A percentile compares a stretch with the other conserved stretches of the same genome.
Evolutionary conservation across 1,284 basidiomycete species (phyloP).

Genomic region (Trichosporon asahii): DNA sequence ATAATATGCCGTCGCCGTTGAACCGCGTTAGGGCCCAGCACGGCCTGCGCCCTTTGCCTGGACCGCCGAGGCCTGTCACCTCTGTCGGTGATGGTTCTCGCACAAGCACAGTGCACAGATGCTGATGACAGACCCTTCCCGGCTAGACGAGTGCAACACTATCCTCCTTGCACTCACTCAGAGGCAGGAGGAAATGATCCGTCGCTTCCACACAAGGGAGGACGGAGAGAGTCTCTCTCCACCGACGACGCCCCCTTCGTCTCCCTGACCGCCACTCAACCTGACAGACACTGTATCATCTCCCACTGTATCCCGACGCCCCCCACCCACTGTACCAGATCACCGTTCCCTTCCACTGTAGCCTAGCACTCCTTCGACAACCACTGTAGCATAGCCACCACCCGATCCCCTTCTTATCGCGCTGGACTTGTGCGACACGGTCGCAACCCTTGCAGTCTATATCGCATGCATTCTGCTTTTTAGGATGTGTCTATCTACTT

Average conservation of each 20-base stretch:
- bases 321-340: not conserved
- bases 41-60: not conserved
- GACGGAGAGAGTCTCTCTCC: not conserved
- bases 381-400: not conserved
- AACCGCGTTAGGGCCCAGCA: not conserved
- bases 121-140: not conserved
- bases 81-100: not conserved
- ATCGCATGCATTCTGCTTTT: slow-evolving; percentile 11
- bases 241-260: not conserved
- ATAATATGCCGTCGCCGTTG: not conserved
- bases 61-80: not conserved
- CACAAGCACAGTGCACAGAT: not conserved
- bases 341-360: not conserved
- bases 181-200: not conserved
- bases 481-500: not conserved
- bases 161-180: not conserved
- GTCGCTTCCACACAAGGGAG: not conserved
- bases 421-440: too few species aligned
- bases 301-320: too few species aligned
- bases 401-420: too few species aligned
- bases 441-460: not conserved
- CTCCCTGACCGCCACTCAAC: not conserved
- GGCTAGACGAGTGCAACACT: not conserved
- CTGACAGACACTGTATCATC: too few species aligned
- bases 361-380: too few species aligned